Conservation (phyloP, 345 rosid species). For the Eucalyptus melliodora region DNA sequence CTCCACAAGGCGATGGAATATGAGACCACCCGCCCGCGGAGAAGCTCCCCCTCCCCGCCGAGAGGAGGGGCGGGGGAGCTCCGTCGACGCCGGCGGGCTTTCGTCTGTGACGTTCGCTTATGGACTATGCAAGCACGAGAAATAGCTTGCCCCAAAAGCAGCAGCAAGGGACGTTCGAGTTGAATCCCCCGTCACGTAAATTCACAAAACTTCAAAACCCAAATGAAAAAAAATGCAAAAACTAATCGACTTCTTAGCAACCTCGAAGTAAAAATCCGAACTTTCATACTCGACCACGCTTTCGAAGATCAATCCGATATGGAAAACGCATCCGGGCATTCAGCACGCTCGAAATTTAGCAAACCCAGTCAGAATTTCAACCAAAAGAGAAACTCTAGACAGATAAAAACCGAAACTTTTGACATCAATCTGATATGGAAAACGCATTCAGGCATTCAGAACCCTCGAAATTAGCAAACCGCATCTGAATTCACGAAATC, state of each 20-base stretch:
- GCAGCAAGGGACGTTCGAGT: neutral
- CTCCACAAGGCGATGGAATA: conserved; percentile 8
- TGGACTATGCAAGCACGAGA: neutral
- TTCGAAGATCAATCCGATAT: neutral
- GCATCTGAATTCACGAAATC: neutral
- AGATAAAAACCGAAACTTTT: too few species aligned
- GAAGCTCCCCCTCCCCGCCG: neutral
- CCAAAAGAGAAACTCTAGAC: too few species aligned
- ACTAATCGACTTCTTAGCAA: neutral
- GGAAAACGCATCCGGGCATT: neutral
- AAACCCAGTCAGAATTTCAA: neutral
- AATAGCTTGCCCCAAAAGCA: neutral
- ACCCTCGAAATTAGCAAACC: neutral
- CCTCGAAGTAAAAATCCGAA: neutral
- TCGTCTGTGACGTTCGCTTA: neutral
- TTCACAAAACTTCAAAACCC: neutral
- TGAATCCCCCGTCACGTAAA: neutral
- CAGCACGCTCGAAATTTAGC: neutral
- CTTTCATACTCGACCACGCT: neutral
- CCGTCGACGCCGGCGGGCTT: neutral
- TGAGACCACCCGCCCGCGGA: neutral
- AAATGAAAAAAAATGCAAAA: neutral
- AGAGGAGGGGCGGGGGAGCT: neutral
- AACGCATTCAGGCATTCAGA: neutral
- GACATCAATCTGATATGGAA: neutral